Conservation (phyloP, 495 filamentous ascomycete genomes). For the Neurospora sp. region DNA sequence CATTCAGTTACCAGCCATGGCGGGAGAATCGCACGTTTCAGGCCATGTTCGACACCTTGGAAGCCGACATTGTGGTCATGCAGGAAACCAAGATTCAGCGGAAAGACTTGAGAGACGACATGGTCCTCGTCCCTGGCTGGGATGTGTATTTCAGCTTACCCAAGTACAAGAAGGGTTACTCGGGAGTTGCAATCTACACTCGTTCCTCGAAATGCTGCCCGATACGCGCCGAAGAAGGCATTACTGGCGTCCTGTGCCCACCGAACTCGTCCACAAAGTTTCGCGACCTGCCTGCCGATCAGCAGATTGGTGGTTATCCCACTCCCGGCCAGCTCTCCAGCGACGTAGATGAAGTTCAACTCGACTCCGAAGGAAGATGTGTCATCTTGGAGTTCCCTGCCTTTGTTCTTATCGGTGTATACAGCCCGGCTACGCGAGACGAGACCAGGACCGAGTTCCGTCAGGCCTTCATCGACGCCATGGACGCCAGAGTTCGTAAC, state of each 20-base stretch:
- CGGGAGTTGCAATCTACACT: conserved; percentile 91
- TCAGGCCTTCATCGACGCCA: conserved; percentile 62
- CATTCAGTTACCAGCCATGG: conserved; percentile 95
- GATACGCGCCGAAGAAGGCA: conserved; percentile 86
- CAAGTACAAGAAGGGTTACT: conserved; percentile 94
- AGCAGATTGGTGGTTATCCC: conserved; percentile 91
- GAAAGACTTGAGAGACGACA: conserved; percentile 88
- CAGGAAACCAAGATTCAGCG: conserved; percentile 96
- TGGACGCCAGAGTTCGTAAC: conserved; percentile 79
- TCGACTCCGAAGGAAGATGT: conserved; percentile 89
- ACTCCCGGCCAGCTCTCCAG: conserved; percentile 51
- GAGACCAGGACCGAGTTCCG: conserved; percentile 78
- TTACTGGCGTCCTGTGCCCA: conserved; percentile 71
- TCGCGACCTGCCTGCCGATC: conserved; percentile 62
- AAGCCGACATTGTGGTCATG: conserved; percentile 89
- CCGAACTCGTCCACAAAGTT: conserved; percentile 68
- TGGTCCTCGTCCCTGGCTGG: conserved; percentile 93
- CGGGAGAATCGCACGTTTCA: conserved; percentile 74
- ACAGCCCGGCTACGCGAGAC: conserved; percentile 81
- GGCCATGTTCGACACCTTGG: conserved; percentile 90
- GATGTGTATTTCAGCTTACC: conserved; percentile 94
- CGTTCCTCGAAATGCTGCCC: conserved; percentile 81
- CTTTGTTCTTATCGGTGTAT: conserved; percentile 85
- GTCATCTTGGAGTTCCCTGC: conserved; percentile 92
- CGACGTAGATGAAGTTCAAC: conserved; percentile 52